These are phyloP conservation scores for Xylariaceae sp. DNA, from an alignment of 2,329 filamentous ascomycete species.

Conservation along the genomic window DNA sequence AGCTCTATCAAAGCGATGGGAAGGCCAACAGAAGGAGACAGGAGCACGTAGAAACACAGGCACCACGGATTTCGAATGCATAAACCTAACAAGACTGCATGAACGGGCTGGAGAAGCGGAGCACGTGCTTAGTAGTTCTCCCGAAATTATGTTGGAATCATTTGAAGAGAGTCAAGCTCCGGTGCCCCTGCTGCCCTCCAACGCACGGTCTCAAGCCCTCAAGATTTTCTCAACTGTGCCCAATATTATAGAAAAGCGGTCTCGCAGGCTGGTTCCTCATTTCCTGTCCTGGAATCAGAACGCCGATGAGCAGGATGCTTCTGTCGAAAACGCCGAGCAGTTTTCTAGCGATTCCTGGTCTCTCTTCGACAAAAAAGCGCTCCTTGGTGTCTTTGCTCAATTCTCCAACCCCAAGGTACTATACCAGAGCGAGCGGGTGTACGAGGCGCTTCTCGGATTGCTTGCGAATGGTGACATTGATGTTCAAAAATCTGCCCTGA, in stretches of 20 bases:
- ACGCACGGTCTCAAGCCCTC: constrained; percentile 75
- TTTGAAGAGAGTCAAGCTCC: constrained; percentile 68
- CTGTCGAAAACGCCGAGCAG: constrained; percentile 17
- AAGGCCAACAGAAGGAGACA: constrained; percentile 42
- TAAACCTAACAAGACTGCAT: constrained; percentile 67
- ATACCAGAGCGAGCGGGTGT: constrained; percentile 76
- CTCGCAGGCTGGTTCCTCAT: constrained; percentile 80
- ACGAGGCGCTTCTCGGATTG: constrained; percentile 72
- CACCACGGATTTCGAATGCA: constrained; percentile 82
- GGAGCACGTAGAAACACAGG: constrained; percentile 42
- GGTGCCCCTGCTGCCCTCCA: constrained; percentile 52
- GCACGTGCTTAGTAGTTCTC: constrained; percentile 54
- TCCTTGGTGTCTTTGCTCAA: constrained; percentile 79
- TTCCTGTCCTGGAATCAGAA: constrained; percentile 79
- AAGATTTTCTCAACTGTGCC: constrained; percentile 76
- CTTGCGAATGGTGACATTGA: constrained; percentile 88
- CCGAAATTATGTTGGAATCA: constrained; percentile 60
- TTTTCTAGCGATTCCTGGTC: constrained; percentile 58
- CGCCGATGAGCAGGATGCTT: constrained; percentile 46
- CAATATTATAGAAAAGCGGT: constrained; percentile 80
- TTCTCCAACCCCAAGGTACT: constrained; percentile 87
- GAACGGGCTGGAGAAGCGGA: constrained; percentile 55
- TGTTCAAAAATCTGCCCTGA: constrained; percentile 82
- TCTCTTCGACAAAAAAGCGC: constrained; percentile 78
- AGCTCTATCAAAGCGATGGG: constrained; percentile 58